phyloP scores from a whole-genome alignment of 805 yeast species.

The Dipodascus albidus region DNA sequence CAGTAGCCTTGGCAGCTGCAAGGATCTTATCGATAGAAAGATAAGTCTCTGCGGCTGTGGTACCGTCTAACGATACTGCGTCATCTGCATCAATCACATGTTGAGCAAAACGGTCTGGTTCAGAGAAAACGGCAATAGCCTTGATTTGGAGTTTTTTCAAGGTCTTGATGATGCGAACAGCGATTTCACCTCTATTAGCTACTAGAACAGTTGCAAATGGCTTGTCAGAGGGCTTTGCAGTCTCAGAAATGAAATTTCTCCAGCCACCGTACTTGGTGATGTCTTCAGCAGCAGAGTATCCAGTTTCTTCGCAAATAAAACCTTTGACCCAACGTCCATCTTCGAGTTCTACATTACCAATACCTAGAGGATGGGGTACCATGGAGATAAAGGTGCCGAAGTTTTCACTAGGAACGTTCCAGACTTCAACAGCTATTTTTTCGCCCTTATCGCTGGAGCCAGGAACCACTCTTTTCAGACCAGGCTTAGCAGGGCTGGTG shows the following conservation, averaged over 20 bases:
- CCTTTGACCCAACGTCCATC: conserved; percentile 82
- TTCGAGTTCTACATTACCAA: conserved; percentile 80
- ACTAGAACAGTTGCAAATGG: conserved; percentile 81
- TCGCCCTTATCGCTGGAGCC: conserved; percentile 32
- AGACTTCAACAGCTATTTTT: conserved; percentile 65
- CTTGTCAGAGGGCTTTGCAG: conserved; percentile 28
- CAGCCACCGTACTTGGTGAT: conserved; percentile 87
- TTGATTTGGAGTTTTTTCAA: conserved; percentile 67
- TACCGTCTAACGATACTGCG: conserved; percentile 69
- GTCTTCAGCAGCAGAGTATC: conserved; percentile 63
- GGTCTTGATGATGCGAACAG: conserved; percentile 86
- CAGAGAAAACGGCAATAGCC: conserved; percentile 83
- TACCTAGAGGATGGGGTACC: conserved; percentile 94
- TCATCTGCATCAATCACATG: conserved; percentile 80
- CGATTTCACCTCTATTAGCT: conserved; percentile 97
- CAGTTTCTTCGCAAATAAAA: conserved; percentile 87
- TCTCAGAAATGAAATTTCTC: conserved; percentile 41
- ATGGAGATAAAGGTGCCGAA: conserved; percentile 77
- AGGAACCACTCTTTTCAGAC: conserved; percentile 53
- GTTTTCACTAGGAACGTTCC: conserved; percentile 63
- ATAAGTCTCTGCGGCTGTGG: conserved; percentile 84
- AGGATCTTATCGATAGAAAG: conserved; percentile 76
- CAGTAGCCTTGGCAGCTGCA: conserved; percentile 69
- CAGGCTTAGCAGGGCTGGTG: conserved; percentile 79
- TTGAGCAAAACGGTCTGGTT: conserved; percentile 77